Conservation (phyloP, 176 grass and related monocot species). For the Cenchrus fungigraminus region DNA sequence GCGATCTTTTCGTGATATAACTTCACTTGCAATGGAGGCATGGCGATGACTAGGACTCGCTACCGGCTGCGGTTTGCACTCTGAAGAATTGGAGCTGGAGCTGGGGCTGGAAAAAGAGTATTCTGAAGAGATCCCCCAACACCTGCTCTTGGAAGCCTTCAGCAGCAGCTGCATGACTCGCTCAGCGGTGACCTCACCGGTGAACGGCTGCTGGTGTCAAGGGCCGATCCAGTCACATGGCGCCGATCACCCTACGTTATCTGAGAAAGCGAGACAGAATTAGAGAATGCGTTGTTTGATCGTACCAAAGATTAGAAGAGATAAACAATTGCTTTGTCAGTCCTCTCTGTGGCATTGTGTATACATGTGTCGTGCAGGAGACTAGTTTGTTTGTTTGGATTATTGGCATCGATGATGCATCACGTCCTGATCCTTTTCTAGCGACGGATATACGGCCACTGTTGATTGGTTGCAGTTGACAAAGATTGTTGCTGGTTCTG, state of each 20-base stretch:
- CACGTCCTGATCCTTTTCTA: background rate
- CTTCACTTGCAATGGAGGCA: conserved; percentile 38
- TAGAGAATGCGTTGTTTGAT: background rate
- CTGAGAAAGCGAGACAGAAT: background rate
- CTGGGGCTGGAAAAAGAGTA: background rate
- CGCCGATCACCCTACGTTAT: background rate
- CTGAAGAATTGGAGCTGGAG: too few relatives aligned
- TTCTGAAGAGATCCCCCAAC: background rate
- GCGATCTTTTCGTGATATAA: conserved; percentile 5
- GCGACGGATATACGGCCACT: background rate
- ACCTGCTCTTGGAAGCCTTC: background rate
- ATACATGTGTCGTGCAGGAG: background rate
- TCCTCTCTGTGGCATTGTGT: background rate
- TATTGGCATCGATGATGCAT: background rate
- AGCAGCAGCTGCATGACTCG: background rate
- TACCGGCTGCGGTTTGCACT: background rate
- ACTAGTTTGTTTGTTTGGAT: background rate
- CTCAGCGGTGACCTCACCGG: conserved; percentile 44
- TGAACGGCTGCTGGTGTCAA: conserved; percentile 33
- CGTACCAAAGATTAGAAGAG: too few relatives aligned
- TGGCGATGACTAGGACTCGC: background rate
- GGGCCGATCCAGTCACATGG: conserved; percentile 44
- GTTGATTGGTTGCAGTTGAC: background rate
- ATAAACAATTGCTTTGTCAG: background rate
- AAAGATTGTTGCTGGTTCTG: background rate